Evolutionary conservation across 2,329 filamentous ascomycete genomes (phyloP).

Genomic region (Clonostachys rhizophaga): DNA sequence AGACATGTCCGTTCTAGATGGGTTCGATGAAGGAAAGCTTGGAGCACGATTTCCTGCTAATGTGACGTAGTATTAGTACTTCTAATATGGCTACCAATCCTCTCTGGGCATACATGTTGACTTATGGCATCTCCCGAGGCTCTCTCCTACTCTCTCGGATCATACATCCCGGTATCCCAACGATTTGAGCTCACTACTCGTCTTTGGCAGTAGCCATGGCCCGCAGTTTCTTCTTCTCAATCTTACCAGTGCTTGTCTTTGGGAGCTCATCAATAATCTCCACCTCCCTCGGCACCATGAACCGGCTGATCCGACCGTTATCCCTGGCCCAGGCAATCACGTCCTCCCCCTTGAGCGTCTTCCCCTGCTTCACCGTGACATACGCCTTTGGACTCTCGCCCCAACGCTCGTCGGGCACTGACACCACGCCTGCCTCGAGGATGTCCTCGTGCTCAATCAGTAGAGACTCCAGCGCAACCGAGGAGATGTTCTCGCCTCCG

Average conservation of each 20-base stretch:
- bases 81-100: no score
- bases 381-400: slow-evolving; percentile 95
- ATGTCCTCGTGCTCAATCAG: slow-evolving; percentile 83
- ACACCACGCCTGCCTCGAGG: slow-evolving; percentile 87
- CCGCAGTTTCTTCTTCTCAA: slow-evolving; percentile 89
- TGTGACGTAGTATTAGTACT: not conserved
- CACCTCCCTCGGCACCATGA: slow-evolving; percentile 75
- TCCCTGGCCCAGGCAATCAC: slow-evolving; percentile 84
- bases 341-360: slow-evolving; percentile 42
- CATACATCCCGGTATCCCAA: no score
- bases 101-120: not conserved
- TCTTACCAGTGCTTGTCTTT: slow-evolving; percentile 95
- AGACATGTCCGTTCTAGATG: slow-evolving; percentile 44
- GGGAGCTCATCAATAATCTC: slow-evolving; percentile 84
- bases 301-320: slow-evolving; percentile 76
- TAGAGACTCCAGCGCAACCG: slow-evolving; percentile 86
- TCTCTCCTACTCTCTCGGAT: not conserved
- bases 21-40: slow-evolving; percentile 15
- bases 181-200: not conserved
- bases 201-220: slow-evolving; percentile 66
- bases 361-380: slow-evolving; percentile 72
- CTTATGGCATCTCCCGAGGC: no score
- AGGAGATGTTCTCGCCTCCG: slow-evolving; percentile 95
- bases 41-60: not conserved
- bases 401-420: slow-evolving; percentile 85